A percentile compares a stretch with the other conserved stretches of the same genome.
Conservation (phyloP, 345 rosid species). For the Eutrema yunnanense region DNA sequence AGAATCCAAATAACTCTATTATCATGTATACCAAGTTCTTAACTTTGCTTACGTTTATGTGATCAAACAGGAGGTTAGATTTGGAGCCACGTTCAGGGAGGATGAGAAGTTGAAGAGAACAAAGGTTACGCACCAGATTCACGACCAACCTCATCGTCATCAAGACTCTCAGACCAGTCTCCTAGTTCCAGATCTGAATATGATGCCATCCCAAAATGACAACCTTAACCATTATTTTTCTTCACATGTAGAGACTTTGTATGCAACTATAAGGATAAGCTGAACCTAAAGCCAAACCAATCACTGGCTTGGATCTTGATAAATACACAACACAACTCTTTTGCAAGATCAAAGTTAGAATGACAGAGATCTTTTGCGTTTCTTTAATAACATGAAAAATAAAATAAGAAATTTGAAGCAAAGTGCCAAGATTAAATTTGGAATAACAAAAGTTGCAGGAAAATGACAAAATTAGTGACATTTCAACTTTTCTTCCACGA, state of each 20-base stretch:
- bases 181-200: constrained; percentile 62
- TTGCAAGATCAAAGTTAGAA: neutral
- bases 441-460: neutral
- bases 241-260: constrained; percentile 22
- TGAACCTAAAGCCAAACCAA: neutral
- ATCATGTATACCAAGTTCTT: neutral
- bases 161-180: constrained; percentile 5
- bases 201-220: constrained; percentile 48
- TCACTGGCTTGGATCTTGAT: neutral
- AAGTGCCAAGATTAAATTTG: neutral
- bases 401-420: neutral
- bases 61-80: constrained; percentile 36
- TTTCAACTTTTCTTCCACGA: constrained; percentile 63
- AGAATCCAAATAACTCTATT: neutral
- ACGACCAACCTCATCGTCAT: neutral
- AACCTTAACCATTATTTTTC: neutral
- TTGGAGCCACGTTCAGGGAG: constrained; percentile 40
- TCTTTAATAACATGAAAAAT: neutral
- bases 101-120: constrained; percentile 55
- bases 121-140: constrained; percentile 30
- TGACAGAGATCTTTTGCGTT: neutral
- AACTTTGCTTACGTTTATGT: neutral
- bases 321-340: neutral
- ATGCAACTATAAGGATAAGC: constrained; percentile 29
- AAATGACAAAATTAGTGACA: neutral